Percentiles rank a stretch among this genome's conserved stretches.
These are phyloP conservation scores for Aspergillus biplanus DNA, from an alignment of 495 filamentous ascomycete species.

Conservation along the genomic window DNA sequence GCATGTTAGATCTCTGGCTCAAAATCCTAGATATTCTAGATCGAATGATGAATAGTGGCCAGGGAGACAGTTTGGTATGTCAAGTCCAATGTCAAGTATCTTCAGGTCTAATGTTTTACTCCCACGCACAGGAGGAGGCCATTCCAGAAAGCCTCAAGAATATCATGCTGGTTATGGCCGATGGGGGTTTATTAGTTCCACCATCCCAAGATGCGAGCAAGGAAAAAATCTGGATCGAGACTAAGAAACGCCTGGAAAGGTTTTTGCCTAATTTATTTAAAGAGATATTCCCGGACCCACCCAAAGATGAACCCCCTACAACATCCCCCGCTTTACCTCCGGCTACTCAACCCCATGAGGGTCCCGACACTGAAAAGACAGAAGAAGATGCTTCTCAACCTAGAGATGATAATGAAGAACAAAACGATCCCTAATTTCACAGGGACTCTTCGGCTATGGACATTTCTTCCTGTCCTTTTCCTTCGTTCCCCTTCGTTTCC, in stretches of 20 bases:
- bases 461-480: background rate
- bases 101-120: background rate
- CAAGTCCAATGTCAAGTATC: slow-evolving; percentile 2
- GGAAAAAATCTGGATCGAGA: slow-evolving; percentile 61
- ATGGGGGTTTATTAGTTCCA: slow-evolving; percentile 81
- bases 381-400: slow-evolving; percentile 1
- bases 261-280: slow-evolving; percentile 79
- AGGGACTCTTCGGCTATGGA: background rate
- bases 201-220: slow-evolving; percentile 51
- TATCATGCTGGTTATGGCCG: slow-evolving; percentile 93
- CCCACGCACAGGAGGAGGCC: slow-evolving; percentile 73
- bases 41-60: slow-evolving; percentile 93
- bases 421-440: slow-evolving; percentile 1
- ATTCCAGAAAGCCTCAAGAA: slow-evolving; percentile 97
- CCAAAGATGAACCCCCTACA: background rate
- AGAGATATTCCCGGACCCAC: slow-evolving; percentile 51
- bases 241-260: slow-evolving; percentile 85
- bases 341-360: slow-evolving; percentile 4
- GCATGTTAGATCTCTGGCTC: slow-evolving; percentile 93
- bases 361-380: slow-evolving; percentile 6
- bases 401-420: slow-evolving; percentile 8
- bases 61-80: slow-evolving; percentile 85
- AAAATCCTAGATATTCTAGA: slow-evolving; percentile 95
- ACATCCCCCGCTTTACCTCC: slow-evolving; percentile 3
- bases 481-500: slow-evolving; percentile 8